Percentiles rank a stretch among this genome's conserved stretches.
Evolutionary conservation across 169 alveolate genomes (phyloP).

Genomic region (Hepatocystis sp.): DNA sequence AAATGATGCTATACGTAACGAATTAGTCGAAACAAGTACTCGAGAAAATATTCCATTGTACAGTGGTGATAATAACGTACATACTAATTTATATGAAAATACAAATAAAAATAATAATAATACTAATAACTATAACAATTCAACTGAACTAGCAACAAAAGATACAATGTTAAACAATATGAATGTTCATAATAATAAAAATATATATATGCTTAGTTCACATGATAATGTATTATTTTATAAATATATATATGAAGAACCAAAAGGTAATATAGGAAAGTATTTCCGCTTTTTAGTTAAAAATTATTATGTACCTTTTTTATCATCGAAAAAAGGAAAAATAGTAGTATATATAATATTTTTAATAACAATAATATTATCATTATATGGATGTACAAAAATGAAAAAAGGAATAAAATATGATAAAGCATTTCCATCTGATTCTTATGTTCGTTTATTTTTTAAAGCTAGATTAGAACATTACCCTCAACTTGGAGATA

Average conservation of each 20-base stretch:
- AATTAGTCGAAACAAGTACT: too few species aligned
- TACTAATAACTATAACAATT: constrained; percentile 15
- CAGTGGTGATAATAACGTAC: neutral
- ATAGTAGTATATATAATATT: constrained; percentile 25
- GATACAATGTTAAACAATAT: constrained; percentile 14
- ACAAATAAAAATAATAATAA: too few species aligned
- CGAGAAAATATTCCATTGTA: too few species aligned
- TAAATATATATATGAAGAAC: constrained; percentile 70
- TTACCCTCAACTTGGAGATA: constrained; percentile 47
- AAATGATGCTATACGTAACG: too few species aligned
- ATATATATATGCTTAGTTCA: constrained; percentile 33
- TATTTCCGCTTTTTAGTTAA: constrained; percentile 24
- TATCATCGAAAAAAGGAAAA: constrained; percentile 55
- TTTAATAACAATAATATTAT: constrained; percentile 3
- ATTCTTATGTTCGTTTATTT: constrained; percentile 53
- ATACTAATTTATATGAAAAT: too few species aligned
- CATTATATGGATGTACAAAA: constrained; percentile 60
- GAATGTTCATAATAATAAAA: constrained; percentile 19
- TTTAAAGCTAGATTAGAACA: constrained; percentile 15
- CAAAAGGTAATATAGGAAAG: constrained; percentile 67
- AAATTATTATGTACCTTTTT: constrained; percentile 63
- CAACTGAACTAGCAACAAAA: constrained; percentile 32
- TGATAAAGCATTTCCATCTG: constrained; percentile 55
- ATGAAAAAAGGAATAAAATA: constrained; percentile 69
- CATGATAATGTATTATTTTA: constrained; percentile 66